Evolutionary conservation across 148 eudicot genomes (phyloP).

Genomic region (Persicaria maculosa): DNA sequence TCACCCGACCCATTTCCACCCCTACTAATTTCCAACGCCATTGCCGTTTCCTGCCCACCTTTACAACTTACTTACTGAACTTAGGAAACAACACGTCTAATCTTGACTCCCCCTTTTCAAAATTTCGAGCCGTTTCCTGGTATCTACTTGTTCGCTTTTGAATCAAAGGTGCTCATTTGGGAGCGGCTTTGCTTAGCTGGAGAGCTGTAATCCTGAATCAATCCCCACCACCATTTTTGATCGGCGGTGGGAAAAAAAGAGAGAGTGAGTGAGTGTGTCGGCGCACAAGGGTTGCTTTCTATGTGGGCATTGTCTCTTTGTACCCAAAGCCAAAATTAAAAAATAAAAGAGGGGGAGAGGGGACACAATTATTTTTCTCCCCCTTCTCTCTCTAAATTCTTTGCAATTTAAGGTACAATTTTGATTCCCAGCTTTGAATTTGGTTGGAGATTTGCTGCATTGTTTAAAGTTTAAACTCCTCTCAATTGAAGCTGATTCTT

Average conservation of each 20-base stretch:
- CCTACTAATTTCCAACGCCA: conserved; percentile 10
- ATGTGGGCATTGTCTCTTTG: conserved; percentile 39
- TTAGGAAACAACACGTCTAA: background rate
- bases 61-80: background rate
- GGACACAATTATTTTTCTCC: conserved; percentile 11
- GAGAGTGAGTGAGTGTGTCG: conserved; percentile 39
- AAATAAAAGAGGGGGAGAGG: background rate
- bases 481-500: conserved; percentile 7
- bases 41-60: conserved; percentile 4
- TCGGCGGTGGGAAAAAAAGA: background rate
- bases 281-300: conserved; percentile 40
- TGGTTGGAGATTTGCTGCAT: conserved; percentile 17
- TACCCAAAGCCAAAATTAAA: background rate
- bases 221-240: conserved; percentile 8
- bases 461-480: background rate
- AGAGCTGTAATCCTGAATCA: background rate
- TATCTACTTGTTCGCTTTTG: background rate
- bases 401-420: conserved; percentile 21
- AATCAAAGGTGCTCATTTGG: background rate
- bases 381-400: conserved; percentile 9
- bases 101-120: background rate
- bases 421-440: conserved; percentile 23
- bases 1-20: no score
- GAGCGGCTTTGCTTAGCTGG: conserved; percentile 1
- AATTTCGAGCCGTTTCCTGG: conserved; percentile 2